Base-by-base conservation (phyloP, 345 rosid species). In the Salix caprea region DNA sequence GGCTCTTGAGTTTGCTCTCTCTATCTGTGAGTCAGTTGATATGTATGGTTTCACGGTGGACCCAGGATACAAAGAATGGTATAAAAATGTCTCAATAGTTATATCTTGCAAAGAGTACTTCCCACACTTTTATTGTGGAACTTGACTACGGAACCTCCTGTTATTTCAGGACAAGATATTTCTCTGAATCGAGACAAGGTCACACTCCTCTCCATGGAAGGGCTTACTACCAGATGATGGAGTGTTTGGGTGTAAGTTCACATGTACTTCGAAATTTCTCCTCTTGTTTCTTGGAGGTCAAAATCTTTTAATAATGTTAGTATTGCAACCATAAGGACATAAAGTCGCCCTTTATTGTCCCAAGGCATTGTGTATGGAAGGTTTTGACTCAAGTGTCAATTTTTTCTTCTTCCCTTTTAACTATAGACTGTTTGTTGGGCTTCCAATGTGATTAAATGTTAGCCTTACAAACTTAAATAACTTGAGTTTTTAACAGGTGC, bases 191-290 rank as follows among this genome's bases (percentile, higher is more conserved):
- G 32, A 89, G 97, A 65, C 84, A 92, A 82, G 99, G 99, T 42
- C 99, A 96, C 86, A 96, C 97, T 56, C 99, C 99, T 75, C 86
- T 96, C 80, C 97, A 90, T 75, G 99, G 99, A 52, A 88, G 99
- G 78, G 97, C 97, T 82, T 96, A 92, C 86, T 94, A 94, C 85
- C 98, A 93, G 85, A 89, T 96, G 98, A 89, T 96, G 98, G 99
- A 94, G 84, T 96, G 97, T 81, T 87, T 96, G 83, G 99, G 97
- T 83, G 98, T 92, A 91, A 87, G 94, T 81, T 72, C 69, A 44
- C 36, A 81, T 46, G 39, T 26, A 66, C 65, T 54, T 23, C 6
- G 21, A 54, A 54, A 8, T n/a, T 69, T 1, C 52, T 65, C 26
- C 70, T 42, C 69, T 73, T 48, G 12, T 46, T 56, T 50, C 34